Evolutionary conservation across 2,329 filamentous ascomycete genomes (phyloP).

Genomic region (Phialophora macrospora): DNA sequence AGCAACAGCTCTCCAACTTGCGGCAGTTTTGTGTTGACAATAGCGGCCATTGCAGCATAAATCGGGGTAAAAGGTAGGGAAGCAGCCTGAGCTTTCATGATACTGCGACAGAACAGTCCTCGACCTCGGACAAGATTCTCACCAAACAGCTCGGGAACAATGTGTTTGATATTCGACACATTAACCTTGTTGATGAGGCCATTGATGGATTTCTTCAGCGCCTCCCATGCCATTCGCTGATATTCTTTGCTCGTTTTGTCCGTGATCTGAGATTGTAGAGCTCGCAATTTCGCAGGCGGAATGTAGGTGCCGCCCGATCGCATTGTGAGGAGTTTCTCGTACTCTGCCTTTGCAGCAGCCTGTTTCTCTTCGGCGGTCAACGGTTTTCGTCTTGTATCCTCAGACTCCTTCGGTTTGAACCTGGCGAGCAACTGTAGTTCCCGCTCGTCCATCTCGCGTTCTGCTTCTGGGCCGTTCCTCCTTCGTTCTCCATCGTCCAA

Average conservation of each 20-base stretch:
- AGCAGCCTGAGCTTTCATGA: constrained; percentile 98
- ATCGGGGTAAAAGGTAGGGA: constrained; percentile 96
- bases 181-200: constrained; percentile 99
- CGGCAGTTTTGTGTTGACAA: constrained; percentile 96
- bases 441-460: constrained; percentile 55
- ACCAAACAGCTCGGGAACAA: constrained; percentile 91
- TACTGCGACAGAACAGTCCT: constrained; percentile 90
- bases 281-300: constrained; percentile 84
- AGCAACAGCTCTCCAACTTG: constrained; percentile 90
- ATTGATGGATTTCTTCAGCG: constrained; percentile 97
- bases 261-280: constrained; percentile 93
- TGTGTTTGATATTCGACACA: constrained; percentile 95
- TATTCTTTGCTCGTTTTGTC: constrained; percentile 97
- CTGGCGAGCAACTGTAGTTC: constrained; percentile 59
- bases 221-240: constrained; percentile 99
- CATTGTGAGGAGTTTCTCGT: constrained; percentile 88
- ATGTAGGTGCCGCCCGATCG: constrained; percentile 96
- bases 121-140: constrained; percentile 92
- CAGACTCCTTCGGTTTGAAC: constrained; percentile 57
- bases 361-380: constrained; percentile 81
- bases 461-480: constrained; percentile 50
- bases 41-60: constrained; percentile 92
- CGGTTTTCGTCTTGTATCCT: constrained; percentile 55
- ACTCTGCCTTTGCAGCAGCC: constrained; percentile 86
- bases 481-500: constrained; percentile 39